Evolutionary conservation across 83 land plant species (phyloP), one percentile per base, ranked within the genome.

Genomic region (Picea abies): DNA sequence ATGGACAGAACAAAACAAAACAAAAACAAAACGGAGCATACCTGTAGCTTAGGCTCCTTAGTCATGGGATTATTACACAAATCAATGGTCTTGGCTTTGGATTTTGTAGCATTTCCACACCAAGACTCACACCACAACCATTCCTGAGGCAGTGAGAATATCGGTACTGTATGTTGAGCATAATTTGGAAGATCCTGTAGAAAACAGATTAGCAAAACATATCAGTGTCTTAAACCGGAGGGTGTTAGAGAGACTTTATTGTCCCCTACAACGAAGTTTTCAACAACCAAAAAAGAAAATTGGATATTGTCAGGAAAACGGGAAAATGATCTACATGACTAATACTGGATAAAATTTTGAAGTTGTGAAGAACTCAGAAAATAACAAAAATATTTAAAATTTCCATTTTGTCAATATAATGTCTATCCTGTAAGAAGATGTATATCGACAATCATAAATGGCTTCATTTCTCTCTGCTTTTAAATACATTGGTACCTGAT

Each of bases 51-150:
- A 25, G 99, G 99, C 81, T 97, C 99, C 86, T 97, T 97, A 47
- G 99, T 97, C 99, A 96, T 95, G 15, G 99, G 99, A 86, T 97
- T 97, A 87, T 97, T 97, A 61, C 99, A 97, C 65, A 97, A 88
- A 80, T 97, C 99, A 82, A 97, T 97, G 6, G 99, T 97, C 79
- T 96, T 97, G 75, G 99, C 98, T 79, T 88, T 92, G 60, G 92
- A 84, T 82, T 97, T 97, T 76, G 99, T 97, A n/a, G 94, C 89
- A 85, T 97, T 96, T 47, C 99, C 99, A 87, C 99, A 97, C 99
- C 99, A 97, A 10, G 99, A 97, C 81, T 97, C 99, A 81, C 99
- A 97, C 99, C 99, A 97, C 14, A 97, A 90, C 99, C 99, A 97
- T 87, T 97, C 98, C 83, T 96, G 98, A 2, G 99, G 99, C 3